Conservation (phyloP, 139 green algal species). For the Cymbomonas tetramitiformis region DNA sequence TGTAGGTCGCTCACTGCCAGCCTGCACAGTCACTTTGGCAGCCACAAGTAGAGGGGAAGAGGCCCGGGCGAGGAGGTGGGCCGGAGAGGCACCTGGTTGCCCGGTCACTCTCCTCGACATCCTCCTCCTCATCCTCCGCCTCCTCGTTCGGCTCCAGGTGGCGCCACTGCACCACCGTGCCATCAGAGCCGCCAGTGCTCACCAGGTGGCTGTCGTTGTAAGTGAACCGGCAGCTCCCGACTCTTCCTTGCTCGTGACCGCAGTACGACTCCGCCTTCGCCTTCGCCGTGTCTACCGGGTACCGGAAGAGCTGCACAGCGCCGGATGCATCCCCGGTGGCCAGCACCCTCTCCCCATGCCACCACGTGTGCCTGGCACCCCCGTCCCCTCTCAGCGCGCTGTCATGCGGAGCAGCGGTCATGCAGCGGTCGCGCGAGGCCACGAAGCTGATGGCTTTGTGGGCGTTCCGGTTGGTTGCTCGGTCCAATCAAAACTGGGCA, state of each 20-base stretch:
- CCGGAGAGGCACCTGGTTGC: too few relatives aligned
- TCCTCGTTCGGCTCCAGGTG: conserved; percentile 18
- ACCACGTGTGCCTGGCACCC: too few relatives aligned
- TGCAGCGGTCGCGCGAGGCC: too few relatives aligned
- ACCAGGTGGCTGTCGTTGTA: conserved; percentile 18
- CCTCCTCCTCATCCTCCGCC: conserved; percentile 5
- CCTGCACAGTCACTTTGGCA: too few relatives aligned
- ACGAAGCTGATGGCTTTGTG: too few relatives aligned
- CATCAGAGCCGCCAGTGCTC: conserved; percentile 3
- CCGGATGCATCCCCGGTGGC: conserved; percentile 4
- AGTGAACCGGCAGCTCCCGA: neutral
- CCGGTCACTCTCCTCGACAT: conserved; percentile 13
- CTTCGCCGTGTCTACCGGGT: conserved; percentile 11
- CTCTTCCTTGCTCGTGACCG: conserved; percentile 7
- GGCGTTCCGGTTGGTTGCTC: too few relatives aligned
- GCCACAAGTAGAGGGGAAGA: too few relatives aligned
- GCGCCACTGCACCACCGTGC: conserved; percentile 15
- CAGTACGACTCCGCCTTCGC: conserved; percentile 3
- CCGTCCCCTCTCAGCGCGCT: too few relatives aligned
- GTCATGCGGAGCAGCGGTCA: too few relatives aligned
- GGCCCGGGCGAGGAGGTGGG: too few relatives aligned
- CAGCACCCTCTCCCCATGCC: neutral
- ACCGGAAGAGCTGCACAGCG: conserved; percentile 7
- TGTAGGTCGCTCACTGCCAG: too few relatives aligned
- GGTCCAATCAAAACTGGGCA: too few relatives aligned